phyloP scores from a whole-genome alignment of 140 eudicot species.

The Senecio squalidus region DNA sequence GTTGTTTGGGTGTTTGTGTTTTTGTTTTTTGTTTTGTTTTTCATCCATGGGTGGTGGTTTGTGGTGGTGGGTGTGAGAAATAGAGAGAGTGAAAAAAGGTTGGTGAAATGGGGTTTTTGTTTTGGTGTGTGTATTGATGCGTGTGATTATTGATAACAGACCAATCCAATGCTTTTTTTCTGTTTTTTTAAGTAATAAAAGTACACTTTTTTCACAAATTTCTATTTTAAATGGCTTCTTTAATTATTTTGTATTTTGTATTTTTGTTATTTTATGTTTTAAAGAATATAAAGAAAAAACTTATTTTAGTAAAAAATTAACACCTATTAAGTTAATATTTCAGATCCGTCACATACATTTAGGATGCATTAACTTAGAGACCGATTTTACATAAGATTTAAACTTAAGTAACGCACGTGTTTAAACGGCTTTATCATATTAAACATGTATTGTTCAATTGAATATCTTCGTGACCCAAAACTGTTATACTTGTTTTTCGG shows the following conservation, averaged over 20 bases:
- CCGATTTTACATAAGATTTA: too few species aligned
- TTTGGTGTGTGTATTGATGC: slow-evolving; percentile 22
- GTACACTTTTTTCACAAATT: slow-evolving; percentile 19
- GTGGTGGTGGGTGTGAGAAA: slow-evolving; percentile 3
- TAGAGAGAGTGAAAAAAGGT: slow-evolving; percentile 4
- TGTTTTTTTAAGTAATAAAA: slow-evolving; percentile 13
- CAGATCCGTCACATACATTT: too few species aligned
- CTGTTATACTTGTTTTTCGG: too few species aligned
- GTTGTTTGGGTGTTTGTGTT: slow-evolving; percentile 74
- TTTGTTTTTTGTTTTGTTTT: slow-evolving; percentile 49
- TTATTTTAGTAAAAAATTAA: too few species aligned
- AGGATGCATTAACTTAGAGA: too few species aligned
- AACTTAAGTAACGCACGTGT: too few species aligned
- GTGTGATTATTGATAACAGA: slow-evolving; percentile 19
- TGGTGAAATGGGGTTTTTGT: slow-evolving; percentile 21
- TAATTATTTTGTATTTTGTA: background rate
- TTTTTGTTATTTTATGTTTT: too few species aligned
- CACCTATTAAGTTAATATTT: too few species aligned
- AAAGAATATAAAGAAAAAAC: too few species aligned
- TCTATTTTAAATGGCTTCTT: slow-evolving; percentile 7
- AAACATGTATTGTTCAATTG: too few species aligned
- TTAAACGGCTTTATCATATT: too few species aligned
- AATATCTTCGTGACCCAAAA: too few species aligned
- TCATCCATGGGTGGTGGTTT: slow-evolving; percentile 9
- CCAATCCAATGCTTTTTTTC: slow-evolving; percentile 28